Percentiles rank a stretch among this genome's conserved stretches.
Evolutionary conservation across 169 alveolate species (phyloP).

Genomic region (Ichthyophthirius multifiliis): DNA sequence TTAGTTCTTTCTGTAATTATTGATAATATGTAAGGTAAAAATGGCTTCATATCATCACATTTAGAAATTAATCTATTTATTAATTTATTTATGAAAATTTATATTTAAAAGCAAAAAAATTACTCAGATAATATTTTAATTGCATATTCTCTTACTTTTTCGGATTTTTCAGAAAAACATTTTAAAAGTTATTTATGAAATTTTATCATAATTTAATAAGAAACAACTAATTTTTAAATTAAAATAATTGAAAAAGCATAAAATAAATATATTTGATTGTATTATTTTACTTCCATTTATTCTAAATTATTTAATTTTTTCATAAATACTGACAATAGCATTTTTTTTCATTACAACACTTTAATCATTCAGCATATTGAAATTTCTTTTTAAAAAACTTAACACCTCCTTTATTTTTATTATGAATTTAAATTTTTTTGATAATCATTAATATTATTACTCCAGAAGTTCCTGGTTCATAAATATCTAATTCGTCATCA

Average conservation of each 20-base stretch:
- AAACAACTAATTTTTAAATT: conserved; percentile 7
- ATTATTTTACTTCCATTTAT: conserved; percentile 47
- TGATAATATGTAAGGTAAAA: conserved; percentile 80
- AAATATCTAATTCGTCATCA: conserved; percentile 21
- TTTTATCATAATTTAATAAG: conserved; percentile 72
- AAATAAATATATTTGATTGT: conserved; percentile 23
- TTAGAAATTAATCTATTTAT: conserved; percentile 46
- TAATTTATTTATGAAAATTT: background rate
- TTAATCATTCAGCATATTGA: conserved; percentile 49
- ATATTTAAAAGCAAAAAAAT: background rate
- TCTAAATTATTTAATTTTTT: conserved; percentile 40
- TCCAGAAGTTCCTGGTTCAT: conserved; percentile 20
- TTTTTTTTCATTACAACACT: conserved; percentile 48
- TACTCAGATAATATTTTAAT: conserved; percentile 67
- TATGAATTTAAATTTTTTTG: background rate
- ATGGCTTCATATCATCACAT: conserved; percentile 70
- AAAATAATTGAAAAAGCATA: conserved; percentile 13
- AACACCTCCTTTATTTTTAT: conserved; percentile 17
- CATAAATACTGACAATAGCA: conserved; percentile 45
- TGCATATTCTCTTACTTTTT: conserved; percentile 78
- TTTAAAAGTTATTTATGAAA: conserved; percentile 65
- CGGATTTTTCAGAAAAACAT: conserved; percentile 68
- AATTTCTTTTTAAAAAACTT: conserved; percentile 51
- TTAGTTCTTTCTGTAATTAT: conserved; percentile 76
- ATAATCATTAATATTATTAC: background rate